Conservation (phyloP, 768 basidiomycete species). For the Lactifluus piperatus region DNA sequence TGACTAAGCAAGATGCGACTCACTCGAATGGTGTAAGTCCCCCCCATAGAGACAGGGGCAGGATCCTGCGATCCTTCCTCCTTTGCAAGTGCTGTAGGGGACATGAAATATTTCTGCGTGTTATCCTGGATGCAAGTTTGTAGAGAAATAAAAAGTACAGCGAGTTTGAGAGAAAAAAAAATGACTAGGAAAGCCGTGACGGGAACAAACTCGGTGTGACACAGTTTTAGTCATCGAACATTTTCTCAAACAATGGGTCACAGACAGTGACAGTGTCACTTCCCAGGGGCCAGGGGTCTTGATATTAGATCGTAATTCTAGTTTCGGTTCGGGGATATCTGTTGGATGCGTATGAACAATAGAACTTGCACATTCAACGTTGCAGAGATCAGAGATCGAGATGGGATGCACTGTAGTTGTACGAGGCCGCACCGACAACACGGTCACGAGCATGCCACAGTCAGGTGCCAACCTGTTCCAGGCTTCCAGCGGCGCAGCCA, state of each 20-base stretch:
- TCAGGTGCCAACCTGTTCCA: not conserved
- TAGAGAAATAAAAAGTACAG: not conserved
- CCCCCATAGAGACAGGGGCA: slow-evolving; percentile 61
- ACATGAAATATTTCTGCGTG: not conserved
- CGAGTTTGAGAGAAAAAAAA: slow-evolving; percentile 5
- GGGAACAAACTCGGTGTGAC: slow-evolving; percentile 4
- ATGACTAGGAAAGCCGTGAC: slow-evolving; percentile 11
- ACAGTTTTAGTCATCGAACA: not conserved
- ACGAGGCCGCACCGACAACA: not conserved
- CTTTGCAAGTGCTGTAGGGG: slow-evolving; percentile 23
- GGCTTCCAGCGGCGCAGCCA: not conserved
- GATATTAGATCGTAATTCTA: too few species aligned
- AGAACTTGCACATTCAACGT: not conserved
- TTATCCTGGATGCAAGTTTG: not conserved
- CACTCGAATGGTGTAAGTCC: slow-evolving; percentile 70
- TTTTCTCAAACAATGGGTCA: too few species aligned
- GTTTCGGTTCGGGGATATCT: too few species aligned
- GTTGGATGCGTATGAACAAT: too few species aligned
- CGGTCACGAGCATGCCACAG: not conserved
- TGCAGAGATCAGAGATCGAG: not conserved
- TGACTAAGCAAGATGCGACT: slow-evolving; percentile 26
- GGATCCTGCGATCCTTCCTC: slow-evolving; percentile 38
- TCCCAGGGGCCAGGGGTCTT: not conserved
- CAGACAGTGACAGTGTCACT: too few species aligned
- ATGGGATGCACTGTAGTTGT: not conserved